phyloP scores from a whole-genome alignment of 2,329 filamentous ascomycete species.

The Coleophoma cylindrospora region DNA sequence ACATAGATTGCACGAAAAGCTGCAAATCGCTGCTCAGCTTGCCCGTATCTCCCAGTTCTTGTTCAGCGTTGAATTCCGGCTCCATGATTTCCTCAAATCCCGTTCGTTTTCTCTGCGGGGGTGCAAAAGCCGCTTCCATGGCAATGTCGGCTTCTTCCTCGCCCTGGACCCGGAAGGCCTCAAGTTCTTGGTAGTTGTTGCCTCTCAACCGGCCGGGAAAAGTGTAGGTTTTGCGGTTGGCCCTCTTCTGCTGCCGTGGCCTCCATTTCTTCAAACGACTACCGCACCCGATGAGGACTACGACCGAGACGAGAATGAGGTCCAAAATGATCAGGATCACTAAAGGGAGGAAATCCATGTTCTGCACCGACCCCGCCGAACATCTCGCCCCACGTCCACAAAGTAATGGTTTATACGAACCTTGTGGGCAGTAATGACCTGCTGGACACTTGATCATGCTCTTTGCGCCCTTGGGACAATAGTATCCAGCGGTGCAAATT shows the following conservation, averaged over 20 bases:
- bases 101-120: background rate
- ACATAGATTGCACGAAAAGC: slow-evolving; percentile 47
- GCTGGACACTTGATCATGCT: slow-evolving; percentile 35
- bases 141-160: slow-evolving; percentile 21
- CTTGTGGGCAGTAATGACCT: slow-evolving; percentile 46
- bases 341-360: slow-evolving; percentile 39
- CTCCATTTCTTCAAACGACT: slow-evolving; percentile 20
- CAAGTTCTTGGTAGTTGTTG: slow-evolving; percentile 22
- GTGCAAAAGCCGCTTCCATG: background rate
- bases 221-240: slow-evolving; percentile 11
- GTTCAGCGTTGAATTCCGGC: background rate
- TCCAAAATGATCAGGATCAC: slow-evolving; percentile 38
- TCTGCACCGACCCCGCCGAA: slow-evolving; percentile 34
- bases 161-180: slow-evolving; percentile 8
- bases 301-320: slow-evolving; percentile 30
- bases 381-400: slow-evolving; percentile 42
- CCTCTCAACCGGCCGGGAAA: slow-evolving; percentile 21
- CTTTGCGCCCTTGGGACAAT: slow-evolving; percentile 25
- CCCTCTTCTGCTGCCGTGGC: slow-evolving; percentile 12
- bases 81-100: background rate
- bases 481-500: slow-evolving; percentile 36
- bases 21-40: slow-evolving; percentile 31
- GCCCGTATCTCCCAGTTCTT: background rate
- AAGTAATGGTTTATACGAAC: slow-evolving; percentile 39
- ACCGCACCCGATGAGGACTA: slow-evolving; percentile 29